Evolutionary conservation across 2,329 filamentous ascomycete species (phyloP).

Genomic region (Metarhizium anisopliae): DNA sequence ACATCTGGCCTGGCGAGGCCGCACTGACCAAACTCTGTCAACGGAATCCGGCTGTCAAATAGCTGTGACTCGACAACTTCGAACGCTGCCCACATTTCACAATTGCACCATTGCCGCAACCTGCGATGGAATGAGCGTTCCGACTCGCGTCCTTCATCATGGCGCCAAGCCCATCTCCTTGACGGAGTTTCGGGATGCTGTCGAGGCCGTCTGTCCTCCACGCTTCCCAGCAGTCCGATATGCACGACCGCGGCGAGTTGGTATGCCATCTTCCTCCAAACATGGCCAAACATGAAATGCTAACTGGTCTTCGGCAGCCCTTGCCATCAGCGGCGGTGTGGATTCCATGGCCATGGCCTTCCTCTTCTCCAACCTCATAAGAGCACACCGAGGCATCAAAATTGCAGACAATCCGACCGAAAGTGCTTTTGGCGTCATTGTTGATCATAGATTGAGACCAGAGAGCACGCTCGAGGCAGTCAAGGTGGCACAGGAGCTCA

Average conservation of each 20-base stretch:
- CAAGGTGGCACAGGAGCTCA: constrained; percentile 31
- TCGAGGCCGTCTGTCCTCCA: constrained; percentile 39
- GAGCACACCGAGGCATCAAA: constrained; percentile 21
- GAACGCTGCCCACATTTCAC: not conserved
- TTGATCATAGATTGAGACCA: constrained; percentile 49
- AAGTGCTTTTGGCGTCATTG: constrained; percentile 36
- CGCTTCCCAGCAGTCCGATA: constrained; percentile 35
- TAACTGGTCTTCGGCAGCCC: constrained; percentile 32
- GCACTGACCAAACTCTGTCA: not conserved
- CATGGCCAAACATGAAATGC: not conserved
- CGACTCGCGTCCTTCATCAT: constrained; percentile 25
- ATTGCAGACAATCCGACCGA: constrained; percentile 37
- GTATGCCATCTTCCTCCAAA: constrained; percentile 20
- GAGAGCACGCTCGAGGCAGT: constrained; percentile 44
- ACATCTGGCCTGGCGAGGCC: not conserved
- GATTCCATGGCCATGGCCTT: constrained; percentile 95
- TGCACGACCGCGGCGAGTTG: constrained; percentile 29
- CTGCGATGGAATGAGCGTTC: constrained; percentile 26
- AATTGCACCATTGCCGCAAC: not conserved
- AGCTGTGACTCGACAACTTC: not conserved
- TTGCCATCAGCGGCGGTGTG: constrained; percentile 86
- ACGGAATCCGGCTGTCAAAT: not conserved
- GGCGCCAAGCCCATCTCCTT: constrained; percentile 27
- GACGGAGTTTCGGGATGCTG: constrained; percentile 34
- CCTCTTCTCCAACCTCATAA: constrained; percentile 49